These are phyloP conservation scores for Diaporthe helianthi DNA, from an alignment of 2,329 filamentous ascomycete species.

Conservation along the genomic window DNA sequence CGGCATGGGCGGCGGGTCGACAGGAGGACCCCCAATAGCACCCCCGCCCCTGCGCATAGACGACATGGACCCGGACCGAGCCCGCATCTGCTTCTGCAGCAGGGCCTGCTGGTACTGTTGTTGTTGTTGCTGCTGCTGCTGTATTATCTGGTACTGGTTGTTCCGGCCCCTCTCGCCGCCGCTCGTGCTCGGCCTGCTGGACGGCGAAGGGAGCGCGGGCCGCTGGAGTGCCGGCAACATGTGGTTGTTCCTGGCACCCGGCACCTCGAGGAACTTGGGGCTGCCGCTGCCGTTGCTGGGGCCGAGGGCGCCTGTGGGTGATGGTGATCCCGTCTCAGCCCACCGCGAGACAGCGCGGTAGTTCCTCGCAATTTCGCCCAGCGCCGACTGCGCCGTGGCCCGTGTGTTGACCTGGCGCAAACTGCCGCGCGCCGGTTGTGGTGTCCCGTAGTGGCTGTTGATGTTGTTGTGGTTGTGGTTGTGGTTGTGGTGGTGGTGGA, in stretches of 20 bases:
- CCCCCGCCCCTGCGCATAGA: constrained; percentile 24
- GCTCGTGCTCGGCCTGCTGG: constrained; percentile 29
- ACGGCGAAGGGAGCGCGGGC: not conserved
- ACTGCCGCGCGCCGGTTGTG: not conserved
- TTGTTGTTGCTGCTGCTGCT: not conserved
- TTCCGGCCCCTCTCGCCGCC: constrained; percentile 23
- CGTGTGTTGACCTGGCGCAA: constrained; percentile 2
- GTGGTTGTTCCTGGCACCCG: not conserved
- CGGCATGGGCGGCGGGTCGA: constrained; percentile 30
- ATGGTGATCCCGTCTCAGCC: constrained; percentile 10
- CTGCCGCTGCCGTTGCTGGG: not conserved
- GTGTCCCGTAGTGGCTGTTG: not conserved
- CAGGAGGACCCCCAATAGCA: not conserved
- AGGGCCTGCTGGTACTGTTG: too few species aligned
- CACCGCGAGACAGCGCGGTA: constrained; percentile 30
- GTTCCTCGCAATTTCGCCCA: constrained; percentile 24
- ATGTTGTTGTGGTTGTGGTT: too few species aligned
- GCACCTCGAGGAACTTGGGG: constrained; percentile 28
- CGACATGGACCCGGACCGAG: constrained; percentile 17
- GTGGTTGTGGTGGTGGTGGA: too few species aligned
- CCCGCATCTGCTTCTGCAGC: constrained; percentile 17
- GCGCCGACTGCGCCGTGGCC: not conserved
- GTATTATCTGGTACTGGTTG: not conserved
- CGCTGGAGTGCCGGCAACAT: constrained; percentile 13
- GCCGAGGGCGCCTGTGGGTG: not conserved